phyloP scores from a whole-genome alignment of 331 rosid genomes.

The Quercus lobata region DNA sequence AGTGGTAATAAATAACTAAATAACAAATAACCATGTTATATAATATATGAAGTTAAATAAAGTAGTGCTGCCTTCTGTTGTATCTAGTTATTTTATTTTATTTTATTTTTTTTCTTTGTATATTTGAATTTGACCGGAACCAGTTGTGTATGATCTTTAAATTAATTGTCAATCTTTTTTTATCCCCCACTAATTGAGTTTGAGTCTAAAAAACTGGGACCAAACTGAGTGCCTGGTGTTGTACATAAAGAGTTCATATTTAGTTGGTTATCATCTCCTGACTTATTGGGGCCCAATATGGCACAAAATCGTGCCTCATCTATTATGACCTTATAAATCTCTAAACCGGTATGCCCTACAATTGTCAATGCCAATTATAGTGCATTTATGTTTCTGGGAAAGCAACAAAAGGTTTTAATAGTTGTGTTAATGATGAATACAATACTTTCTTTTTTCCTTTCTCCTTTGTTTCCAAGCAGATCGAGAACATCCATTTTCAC shows the following conservation, averaged over 20 bases:
- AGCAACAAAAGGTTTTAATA: not conserved
- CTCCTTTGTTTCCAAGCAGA: constrained; percentile 60
- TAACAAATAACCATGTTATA: constrained; percentile 28
- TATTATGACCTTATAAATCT: not conserved
- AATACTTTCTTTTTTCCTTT: constrained; percentile 16
- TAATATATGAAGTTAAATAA: constrained; percentile 15
- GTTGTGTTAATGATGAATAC: constrained; percentile 4
- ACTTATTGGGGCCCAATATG: not conserved
- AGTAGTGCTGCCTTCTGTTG: constrained; percentile 35
- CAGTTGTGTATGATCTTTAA: constrained; percentile 6
- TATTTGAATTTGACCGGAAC: constrained; percentile 13
- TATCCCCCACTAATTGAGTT: not conserved
- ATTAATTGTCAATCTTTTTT: not conserved
- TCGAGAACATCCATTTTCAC: constrained; percentile 48
- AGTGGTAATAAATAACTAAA: constrained; percentile 74
- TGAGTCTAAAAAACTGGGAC: not conserved
- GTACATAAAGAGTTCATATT: not conserved
- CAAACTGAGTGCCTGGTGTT: not conserved
- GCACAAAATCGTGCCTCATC: not conserved
- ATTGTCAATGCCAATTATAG: not conserved
- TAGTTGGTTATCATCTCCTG: not conserved
- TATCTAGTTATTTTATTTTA: constrained; percentile 19
- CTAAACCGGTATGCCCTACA: not conserved
- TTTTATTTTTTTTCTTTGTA: not conserved
- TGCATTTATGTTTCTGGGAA: not conserved